These are phyloP conservation scores for Cenchrus purpureus DNA, from an alignment of 176 grass and related monocot species.

Conservation along the genomic window DNA sequence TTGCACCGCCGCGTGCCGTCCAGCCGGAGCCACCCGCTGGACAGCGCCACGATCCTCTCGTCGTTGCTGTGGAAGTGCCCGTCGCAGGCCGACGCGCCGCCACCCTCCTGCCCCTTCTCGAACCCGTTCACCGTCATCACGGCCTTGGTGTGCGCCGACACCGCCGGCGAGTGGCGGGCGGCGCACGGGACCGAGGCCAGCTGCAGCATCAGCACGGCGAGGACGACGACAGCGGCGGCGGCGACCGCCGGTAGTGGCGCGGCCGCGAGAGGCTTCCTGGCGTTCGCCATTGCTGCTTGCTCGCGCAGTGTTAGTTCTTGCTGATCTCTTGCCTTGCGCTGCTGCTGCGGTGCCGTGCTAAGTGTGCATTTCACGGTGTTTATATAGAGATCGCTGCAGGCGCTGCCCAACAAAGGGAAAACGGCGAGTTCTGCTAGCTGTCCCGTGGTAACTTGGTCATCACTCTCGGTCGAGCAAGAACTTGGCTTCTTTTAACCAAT, in stretches of 20 bases:
- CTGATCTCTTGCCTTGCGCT: background rate
- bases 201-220: background rate
- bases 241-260: background rate
- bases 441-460: background rate
- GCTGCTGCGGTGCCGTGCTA: background rate
- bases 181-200: background rate
- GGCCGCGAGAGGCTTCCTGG: background rate
- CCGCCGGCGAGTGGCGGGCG: background rate
- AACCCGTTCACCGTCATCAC: conserved; percentile 45
- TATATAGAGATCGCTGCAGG: background rate
- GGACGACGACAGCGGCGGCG: background rate
- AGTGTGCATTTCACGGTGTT: background rate
- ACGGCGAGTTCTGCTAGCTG: background rate
- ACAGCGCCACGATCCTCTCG: conserved; percentile 46
- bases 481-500: background rate
- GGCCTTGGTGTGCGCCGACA: background rate
- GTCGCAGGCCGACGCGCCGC: conserved; percentile 36
- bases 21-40: conserved; percentile 20
- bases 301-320: background rate
- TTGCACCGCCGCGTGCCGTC: conserved; percentile 36
- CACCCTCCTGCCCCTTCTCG: background rate
- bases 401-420: background rate
- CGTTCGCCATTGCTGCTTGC: background rate
- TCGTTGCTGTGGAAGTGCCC: conserved; percentile 38
- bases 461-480: too few relatives aligned